Evolutionary conservation across 768 basidiomycete species (phyloP).

Genomic region (Suillus clintonianus): DNA sequence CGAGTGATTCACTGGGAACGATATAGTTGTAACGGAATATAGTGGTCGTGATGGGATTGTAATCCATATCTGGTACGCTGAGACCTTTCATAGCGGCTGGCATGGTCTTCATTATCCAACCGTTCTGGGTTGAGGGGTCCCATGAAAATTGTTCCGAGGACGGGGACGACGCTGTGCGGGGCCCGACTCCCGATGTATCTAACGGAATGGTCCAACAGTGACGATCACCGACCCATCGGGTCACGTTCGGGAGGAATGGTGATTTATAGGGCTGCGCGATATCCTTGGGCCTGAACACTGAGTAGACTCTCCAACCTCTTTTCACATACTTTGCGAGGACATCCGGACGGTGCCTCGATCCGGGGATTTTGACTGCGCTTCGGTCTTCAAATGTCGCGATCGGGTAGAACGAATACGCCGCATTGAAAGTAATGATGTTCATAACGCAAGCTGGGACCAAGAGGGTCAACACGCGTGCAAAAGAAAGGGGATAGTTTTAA

Average conservation of each 20-base stretch:
- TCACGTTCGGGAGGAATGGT: slow-evolving; percentile 19
- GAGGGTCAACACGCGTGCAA: neutral
- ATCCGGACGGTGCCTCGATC: neutral
- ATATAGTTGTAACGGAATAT: slow-evolving; percentile 28
- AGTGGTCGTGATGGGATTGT: slow-evolving; percentile 14
- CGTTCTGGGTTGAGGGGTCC: slow-evolving; percentile 18
- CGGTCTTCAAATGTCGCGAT: slow-evolving; percentile 39
- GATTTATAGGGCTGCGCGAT: neutral
- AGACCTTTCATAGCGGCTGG: too few relatives aligned
- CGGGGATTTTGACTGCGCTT: slow-evolving; percentile 20
- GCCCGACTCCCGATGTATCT: too few relatives aligned
- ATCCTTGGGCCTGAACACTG: slow-evolving; percentile 6
- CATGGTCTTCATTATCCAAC: too few relatives aligned
- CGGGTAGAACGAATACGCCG: slow-evolving; percentile 45
- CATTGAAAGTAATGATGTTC: slow-evolving; percentile 44
- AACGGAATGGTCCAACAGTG: too few relatives aligned
- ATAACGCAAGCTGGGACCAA: slow-evolving; percentile 38
- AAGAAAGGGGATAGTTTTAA: slow-evolving; percentile 1
- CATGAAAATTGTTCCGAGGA: too few relatives aligned
- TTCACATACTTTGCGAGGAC: slow-evolving; percentile 35
- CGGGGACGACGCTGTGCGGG: too few relatives aligned
- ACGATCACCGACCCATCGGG: too few relatives aligned
- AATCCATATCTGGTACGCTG: neutral
- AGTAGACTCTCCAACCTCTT: slow-evolving; percentile 38
- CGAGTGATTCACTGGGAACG: slow-evolving; percentile 13